Base-by-base conservation (phyloP, 2,329 filamentous ascomycete genomes). In the Paramyrothecium sp. region DNA sequence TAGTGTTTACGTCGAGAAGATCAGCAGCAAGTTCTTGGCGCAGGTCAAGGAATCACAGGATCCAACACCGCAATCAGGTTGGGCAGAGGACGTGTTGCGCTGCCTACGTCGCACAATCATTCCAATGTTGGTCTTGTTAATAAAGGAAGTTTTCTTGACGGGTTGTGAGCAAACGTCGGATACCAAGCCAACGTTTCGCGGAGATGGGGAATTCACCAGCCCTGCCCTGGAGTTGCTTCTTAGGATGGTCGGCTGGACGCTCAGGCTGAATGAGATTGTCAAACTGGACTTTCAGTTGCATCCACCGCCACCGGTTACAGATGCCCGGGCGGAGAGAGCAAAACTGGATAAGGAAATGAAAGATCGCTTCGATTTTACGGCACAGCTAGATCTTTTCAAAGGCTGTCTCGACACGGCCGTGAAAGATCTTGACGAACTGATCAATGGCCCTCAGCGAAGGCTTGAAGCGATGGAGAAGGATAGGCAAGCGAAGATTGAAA, bases 71-170 rank as follows among this genome's bases (percentile, higher is more conserved):
- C 26, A 10, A 30, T 30, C 19, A 53, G 53, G 54, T 13, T 55
- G 55, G 59, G 59, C 59, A 22, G 52, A 16, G 17, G 26, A 16
- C 34, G 58, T 34, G 8, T 49, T 65, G 13, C 26, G 49, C 2
- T 58, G 54, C 13, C 47, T 70, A 8, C 56, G 54, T 26, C 51
- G 21, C 10, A 60, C 50, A 12, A 62, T 71, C 13, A 62, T 71
- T 5, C 69, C 69, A 3, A 61, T 68, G 56, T 53, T 69, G 7
- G 57, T 69, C 17, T 33, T 69, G 8, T 22, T 62, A 3, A 44
- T 71, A 7, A 63, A 60, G 41, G 59, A 61, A 33, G 52, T 53
- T 0, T 66, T 70, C 38, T 12, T 65, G 34, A 58, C 60, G 53
- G 62, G 12, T 38, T 52, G 26, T 30, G 51, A 16, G 8, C 33